Evolutionary conservation across 1,284 basidiomycete species (phyloP).

Genomic region (Ceratobasidium theobromae): DNA sequence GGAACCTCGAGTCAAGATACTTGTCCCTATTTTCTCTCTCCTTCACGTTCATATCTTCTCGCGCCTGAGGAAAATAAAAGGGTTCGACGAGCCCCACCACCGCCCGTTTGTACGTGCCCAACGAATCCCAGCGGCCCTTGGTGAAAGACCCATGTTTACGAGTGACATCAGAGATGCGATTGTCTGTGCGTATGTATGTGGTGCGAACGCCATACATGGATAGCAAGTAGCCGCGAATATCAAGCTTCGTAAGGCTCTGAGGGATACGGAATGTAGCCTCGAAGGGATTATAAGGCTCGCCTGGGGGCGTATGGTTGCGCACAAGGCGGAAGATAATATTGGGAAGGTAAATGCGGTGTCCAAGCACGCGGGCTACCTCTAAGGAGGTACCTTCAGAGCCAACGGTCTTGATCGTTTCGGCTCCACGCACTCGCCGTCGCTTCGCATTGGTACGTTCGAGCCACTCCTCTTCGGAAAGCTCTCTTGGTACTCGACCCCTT

Average conservation of each 20-base stretch:
- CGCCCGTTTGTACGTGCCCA: slow-evolving; percentile 79
- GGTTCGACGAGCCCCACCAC: slow-evolving; percentile 86
- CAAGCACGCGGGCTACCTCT: slow-evolving; percentile 55
- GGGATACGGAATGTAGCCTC: slow-evolving; percentile 92
- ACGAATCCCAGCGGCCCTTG: slow-evolving; percentile 44
- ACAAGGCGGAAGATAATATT: slow-evolving; percentile 84
- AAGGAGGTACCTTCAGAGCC: slow-evolving; percentile 35
- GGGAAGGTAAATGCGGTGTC: slow-evolving; percentile 84
- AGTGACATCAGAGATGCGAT: slow-evolving; percentile 65
- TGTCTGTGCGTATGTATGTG: slow-evolving; percentile 92
- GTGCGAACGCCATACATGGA: slow-evolving; percentile 84
- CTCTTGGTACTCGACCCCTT: slow-evolving; percentile 43
- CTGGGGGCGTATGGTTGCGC: slow-evolving; percentile 76
- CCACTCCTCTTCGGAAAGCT: slow-evolving; percentile 58
- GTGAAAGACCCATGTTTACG: slow-evolving; percentile 39
- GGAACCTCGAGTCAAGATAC: slow-evolving; percentile 62
- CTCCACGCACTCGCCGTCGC: slow-evolving; percentile 65
- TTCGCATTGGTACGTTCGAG: slow-evolving; percentile 55
- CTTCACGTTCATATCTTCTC: slow-evolving; percentile 68
- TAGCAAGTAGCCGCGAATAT: slow-evolving; percentile 81
- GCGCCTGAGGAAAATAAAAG: slow-evolving; percentile 83
- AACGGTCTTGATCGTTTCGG: slow-evolving; percentile 46
- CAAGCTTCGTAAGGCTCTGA: slow-evolving; percentile 83
- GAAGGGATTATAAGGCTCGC: slow-evolving; percentile 87
- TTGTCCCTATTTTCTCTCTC: slow-evolving; percentile 58